Evolutionary conservation across 805 yeast species (phyloP).

Genomic region (Candida sakaeoensis): DNA sequence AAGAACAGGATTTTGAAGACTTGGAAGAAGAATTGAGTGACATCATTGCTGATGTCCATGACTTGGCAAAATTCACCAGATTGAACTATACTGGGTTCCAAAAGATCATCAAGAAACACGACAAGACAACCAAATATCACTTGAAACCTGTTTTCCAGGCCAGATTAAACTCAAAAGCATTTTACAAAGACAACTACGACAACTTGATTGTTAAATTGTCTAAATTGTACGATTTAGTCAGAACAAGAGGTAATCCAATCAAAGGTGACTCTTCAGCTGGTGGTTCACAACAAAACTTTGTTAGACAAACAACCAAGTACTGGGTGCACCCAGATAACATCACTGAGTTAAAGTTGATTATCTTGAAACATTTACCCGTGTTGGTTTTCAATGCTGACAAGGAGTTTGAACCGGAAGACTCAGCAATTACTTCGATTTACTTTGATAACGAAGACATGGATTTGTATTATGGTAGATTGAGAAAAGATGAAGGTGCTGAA

Average conservation of each 20-base stretch:
- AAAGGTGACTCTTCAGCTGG: constrained; percentile 97
- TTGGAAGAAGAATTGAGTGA: constrained; percentile 50
- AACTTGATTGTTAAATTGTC: constrained; percentile 84
- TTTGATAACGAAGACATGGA: constrained; percentile 89
- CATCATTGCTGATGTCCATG: constrained; percentile 95
- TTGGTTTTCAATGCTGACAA: constrained; percentile 94
- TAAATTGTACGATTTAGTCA: constrained; percentile 82
- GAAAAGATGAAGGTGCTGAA: constrained; percentile 98
- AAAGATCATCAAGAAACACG: constrained; percentile 94
- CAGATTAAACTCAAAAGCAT: constrained; percentile 88
- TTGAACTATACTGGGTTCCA: constrained; percentile 96
- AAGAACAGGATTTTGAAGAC: constrained; percentile 41
- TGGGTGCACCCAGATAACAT: constrained; percentile 99
- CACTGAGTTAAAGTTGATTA: constrained; percentile 89
- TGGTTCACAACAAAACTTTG: constrained; percentile 95
- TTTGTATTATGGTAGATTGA: constrained; percentile 86
- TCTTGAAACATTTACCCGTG: constrained; percentile 93
- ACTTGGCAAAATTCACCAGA: constrained; percentile 88
- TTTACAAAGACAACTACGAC: constrained; percentile 93
- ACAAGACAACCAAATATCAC: constrained; percentile 69
- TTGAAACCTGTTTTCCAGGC: constrained; percentile 92
- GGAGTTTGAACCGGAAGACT: constrained; percentile 91
- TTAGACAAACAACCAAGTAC: constrained; percentile 96
- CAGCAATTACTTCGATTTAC: constrained; percentile 95
- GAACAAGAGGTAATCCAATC: constrained; percentile 95